Evolutionary conservation across 2,329 filamentous ascomycete species (phyloP), one percentile per base, ranked within the genome.

Genomic region (Pseudocercospora vitis): DNA sequence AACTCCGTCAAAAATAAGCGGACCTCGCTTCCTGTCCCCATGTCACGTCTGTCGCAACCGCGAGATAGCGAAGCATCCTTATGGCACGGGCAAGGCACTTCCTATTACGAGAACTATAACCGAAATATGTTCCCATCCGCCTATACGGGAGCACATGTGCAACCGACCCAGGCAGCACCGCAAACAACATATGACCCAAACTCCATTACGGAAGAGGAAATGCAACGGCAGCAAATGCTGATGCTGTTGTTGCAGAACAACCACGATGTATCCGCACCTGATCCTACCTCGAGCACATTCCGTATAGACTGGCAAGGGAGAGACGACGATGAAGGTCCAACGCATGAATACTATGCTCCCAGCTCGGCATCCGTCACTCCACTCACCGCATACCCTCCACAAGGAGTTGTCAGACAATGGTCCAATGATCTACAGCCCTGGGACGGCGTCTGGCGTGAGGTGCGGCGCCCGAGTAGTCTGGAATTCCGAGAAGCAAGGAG

Each of bases 171-270:
- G 21, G 3, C 39, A 35, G 24, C 14, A 18, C 40, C 26, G 40
- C 40, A 45, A 45, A 45, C 60, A 51, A 64, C 56, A 31, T 67
- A 68, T 50, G 65, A 70, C 32, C 64, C 69, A 9, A 62, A 67
- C 18, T 50, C 60, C 16, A 68, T 76, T 50, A 71, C 71, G 18
- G 77, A 80, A 60, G 75, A 78, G 50, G 77, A 80, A 46, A 68
- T 73, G 55, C 74, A 78, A 53, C 74, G 76, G 24, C 74, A 77
- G 59, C 77, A 79, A 56, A 77, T 79, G 72, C 70, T 76, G n/a
- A 69, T 74, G 57, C 69, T 80, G 0, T 71, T 79, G 12, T 63
- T 69, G 35, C 58, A 65, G 12, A 57, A 56, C 31, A 68, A 56
- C 56, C 67, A 16, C 64, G 66, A 52, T 9, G n/a, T 45, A 7